Conservation (phyloP, 129 eudicot species). For the Silybum marianum region DNA sequence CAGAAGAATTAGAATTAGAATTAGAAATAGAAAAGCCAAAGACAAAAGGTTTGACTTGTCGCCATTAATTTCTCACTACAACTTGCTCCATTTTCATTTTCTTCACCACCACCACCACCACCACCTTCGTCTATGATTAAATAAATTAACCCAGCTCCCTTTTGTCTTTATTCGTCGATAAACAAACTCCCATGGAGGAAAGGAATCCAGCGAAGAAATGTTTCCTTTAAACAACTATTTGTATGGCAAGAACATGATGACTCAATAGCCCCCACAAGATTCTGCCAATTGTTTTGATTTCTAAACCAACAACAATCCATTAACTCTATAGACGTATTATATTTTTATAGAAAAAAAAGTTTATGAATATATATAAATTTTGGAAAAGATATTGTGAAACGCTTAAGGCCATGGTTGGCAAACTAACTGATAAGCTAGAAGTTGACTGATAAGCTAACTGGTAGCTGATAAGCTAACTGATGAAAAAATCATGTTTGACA, state of each 20-base stretch:
- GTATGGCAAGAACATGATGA: slow-evolving; percentile 10
- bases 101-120: neutral
- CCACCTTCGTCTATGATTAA: slow-evolving; percentile 2
- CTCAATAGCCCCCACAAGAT: neutral
- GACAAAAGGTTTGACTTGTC: slow-evolving; percentile 45
- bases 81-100: slow-evolving; percentile 1
- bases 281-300: neutral
- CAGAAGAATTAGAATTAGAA: slow-evolving; percentile 33
- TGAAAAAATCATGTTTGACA: too few species aligned
- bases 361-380: too few species aligned
- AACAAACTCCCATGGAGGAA: neutral
- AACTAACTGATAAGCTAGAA: too few species aligned
- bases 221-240: slow-evolving; percentile 6
- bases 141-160: neutral
- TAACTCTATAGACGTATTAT: too few species aligned
- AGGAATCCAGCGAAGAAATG: slow-evolving; percentile 7
- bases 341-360: too few species aligned
- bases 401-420: too few species aligned
- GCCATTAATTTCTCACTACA: slow-evolving; percentile 25
- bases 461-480: too few species aligned
- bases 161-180: slow-evolving; percentile 18
- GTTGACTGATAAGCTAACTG: too few species aligned
- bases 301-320: neutral
- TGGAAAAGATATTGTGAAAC: neutral
- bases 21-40: slow-evolving; percentile 12